A percentile compares a stretch with the other conserved stretches of the same genome.
These are phyloP conservation scores for Diaporthe sp. DNA, from an alignment of 2,329 filamentous ascomycete species.

Conservation along the genomic window DNA sequence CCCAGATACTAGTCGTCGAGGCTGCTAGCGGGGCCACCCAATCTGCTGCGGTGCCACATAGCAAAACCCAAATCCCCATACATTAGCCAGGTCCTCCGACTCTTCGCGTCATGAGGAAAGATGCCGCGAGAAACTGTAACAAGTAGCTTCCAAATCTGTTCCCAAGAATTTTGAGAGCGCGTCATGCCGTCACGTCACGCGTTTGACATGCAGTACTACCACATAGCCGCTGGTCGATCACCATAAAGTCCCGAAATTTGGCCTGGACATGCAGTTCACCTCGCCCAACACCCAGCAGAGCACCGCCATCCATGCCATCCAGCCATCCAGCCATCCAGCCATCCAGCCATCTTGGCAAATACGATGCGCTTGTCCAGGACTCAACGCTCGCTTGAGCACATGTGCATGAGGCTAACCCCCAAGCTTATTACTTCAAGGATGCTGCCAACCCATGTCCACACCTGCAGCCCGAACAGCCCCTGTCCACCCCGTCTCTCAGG, in stretches of 20 bases:
- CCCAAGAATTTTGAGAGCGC: background rate
- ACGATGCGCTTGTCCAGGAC: constrained; percentile 10
- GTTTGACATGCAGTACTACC: constrained; percentile 13
- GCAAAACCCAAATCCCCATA: background rate
- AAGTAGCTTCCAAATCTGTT: constrained; percentile 13
- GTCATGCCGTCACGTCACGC: constrained; percentile 13
- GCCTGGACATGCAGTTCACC: background rate
- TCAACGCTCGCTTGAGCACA: constrained; percentile 24
- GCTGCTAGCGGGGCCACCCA: background rate
- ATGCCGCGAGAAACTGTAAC: background rate
- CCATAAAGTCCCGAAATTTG: constrained; percentile 18
- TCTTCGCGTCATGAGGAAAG: background rate
- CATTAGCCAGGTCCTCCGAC: background rate
- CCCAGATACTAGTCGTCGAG: background rate
- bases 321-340: constrained; percentile 21
- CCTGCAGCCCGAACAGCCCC: constrained; percentile 11
- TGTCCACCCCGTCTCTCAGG: constrained; percentile 14
- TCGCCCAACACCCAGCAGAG: constrained; percentile 1
- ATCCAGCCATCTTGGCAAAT: constrained; percentile 21
- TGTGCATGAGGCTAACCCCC: constrained; percentile 25
- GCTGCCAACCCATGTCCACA: constrained; percentile 10
- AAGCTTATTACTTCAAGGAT: constrained; percentile 6
- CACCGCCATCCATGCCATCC: background rate
- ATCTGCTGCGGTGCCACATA: background rate
- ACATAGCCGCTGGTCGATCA: background rate